These are phyloP conservation scores for Melastoma candidum DNA, from an alignment of 441 rosid species.

Conservation along the genomic window DNA sequence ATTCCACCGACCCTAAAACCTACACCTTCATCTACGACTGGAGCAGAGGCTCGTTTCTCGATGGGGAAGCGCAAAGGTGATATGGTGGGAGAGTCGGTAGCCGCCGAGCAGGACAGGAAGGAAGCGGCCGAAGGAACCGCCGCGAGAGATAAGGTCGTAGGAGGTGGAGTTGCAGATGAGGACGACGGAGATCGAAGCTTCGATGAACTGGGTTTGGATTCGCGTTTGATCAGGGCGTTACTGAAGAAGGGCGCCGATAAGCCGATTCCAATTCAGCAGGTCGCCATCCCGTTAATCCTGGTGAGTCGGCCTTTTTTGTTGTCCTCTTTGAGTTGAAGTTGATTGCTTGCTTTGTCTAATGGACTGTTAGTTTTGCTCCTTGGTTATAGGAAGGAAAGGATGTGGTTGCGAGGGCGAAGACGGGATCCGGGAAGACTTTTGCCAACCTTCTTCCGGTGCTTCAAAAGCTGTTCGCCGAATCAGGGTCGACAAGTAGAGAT, in stretches of 20 bases:
- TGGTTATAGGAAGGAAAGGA: slow-evolving; percentile 69
- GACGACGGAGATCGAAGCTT: slow-evolving; percentile 12
- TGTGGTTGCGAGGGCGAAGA: slow-evolving; percentile 85
- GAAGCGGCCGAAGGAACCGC: background rate
- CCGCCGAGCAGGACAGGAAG: slow-evolving; percentile 4
- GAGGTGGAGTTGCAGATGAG: slow-evolving; percentile 10
- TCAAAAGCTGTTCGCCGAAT: slow-evolving; percentile 53
- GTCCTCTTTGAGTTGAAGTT: background rate
- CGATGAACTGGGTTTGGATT: slow-evolving; percentile 19
- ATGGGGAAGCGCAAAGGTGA: too few relatives aligned
- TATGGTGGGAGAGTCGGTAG: slow-evolving; percentile 5
- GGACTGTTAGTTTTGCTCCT: background rate
- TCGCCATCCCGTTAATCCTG: slow-evolving; percentile 66
- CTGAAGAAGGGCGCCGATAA: slow-evolving; percentile 54
- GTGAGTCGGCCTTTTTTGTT: slow-evolving; percentile 22
- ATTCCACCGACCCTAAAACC: too few relatives aligned
- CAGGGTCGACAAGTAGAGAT: slow-evolving; percentile 35
- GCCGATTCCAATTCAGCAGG: slow-evolving; percentile 69
- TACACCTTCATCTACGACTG: too few relatives aligned
- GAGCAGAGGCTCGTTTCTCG: too few relatives aligned
- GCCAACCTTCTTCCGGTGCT: slow-evolving; percentile 82
- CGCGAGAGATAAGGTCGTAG: slow-evolving; percentile 1
- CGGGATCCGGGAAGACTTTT: slow-evolving; percentile 78
- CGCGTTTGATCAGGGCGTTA: slow-evolving; percentile 46
- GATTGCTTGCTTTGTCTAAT: background rate